Evolutionary conservation across 2,329 filamentous ascomycete species (phyloP), one percentile per base, ranked within the genome.

Genomic region (Fusarium sp.): DNA sequence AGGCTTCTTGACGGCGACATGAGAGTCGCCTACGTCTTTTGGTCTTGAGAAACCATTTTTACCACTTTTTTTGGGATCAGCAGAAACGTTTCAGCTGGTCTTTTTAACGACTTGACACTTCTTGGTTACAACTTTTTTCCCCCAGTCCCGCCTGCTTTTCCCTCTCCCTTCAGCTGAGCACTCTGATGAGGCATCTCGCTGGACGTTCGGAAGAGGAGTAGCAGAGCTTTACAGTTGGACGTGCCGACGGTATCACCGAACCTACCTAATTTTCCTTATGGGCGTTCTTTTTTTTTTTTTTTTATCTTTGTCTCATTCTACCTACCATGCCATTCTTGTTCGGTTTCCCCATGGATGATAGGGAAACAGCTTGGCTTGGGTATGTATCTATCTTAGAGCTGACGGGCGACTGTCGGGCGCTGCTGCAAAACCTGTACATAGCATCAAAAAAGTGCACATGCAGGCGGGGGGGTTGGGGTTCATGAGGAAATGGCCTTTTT

Each of bases 341-440:
- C 50, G 50, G 57, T 60, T 68, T 72, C 47, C 61, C 27, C 47
- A n/a, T 29, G 27, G 5, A 54, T 52, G 47, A n/a, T 20, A 27
- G 37, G 64, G 68, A 42, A 59, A 27, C 27, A 40, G 34, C 38
- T 66, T 61, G 60, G 38, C 34, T 71, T 61, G 57, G 42, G 66
- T 64, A 67, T 73, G 63, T 72, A 64, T 64, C 70, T 68, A 54
- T 54, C 77, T 50, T 78, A 73, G 71, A 78, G 74, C 71, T 76
- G 66, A 38, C 67, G 64, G 66, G 72, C 68, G 45, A 69, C 62
- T 69, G 69, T 66, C 64, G 50, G 66, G 58, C 65, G 59, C 72
- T 70, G 64, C 72, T 52, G 47, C 47, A 52, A 52, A 72, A 64
- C 64, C 45, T 75, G 71, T 78, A 73, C 69, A 78, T 76, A 76